phyloP scores from a whole-genome alignment of 148 eudicot species.

The Rhododendron kiyosumense region DNA sequence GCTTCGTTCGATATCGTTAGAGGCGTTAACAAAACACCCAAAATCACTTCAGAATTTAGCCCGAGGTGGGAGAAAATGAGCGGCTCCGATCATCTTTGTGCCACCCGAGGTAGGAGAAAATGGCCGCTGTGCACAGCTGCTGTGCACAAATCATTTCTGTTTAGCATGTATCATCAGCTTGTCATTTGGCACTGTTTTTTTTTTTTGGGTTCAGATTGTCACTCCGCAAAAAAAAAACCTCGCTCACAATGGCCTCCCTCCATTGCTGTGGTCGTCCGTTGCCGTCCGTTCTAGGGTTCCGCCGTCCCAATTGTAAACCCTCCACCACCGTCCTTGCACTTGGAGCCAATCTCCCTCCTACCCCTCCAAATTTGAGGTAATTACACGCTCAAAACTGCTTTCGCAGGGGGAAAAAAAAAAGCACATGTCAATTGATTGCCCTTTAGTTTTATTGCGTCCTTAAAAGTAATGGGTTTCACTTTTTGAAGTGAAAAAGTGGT shows the following conservation, averaged over 20 bases:
- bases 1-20: no score
- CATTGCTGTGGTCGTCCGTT: background rate
- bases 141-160: no score
- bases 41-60: no score
- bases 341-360: background rate
- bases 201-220: background rate
- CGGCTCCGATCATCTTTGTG: no score
- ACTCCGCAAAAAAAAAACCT: background rate
- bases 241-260: slow-evolving; percentile 3
- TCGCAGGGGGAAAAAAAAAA: background rate
- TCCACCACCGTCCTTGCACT: background rate
- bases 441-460: background rate
- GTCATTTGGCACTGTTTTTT: background rate
- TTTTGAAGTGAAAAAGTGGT: background rate
- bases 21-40: no score
- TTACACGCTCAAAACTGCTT: background rate
- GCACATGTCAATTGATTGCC: background rate
- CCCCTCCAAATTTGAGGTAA: slow-evolving; percentile 1
- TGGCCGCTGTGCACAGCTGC: no score
- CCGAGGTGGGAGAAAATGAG: no score
- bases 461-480: background rate
- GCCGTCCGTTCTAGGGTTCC: slow-evolving; percentile 10
- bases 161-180: background rate
- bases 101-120: no score
- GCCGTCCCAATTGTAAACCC: background rate